A percentile compares a stretch with the other conserved stretches of the same genome.
Evolutionary conservation across 805 yeast genomes (phyloP).

Genomic region (Candida suzukii): DNA sequence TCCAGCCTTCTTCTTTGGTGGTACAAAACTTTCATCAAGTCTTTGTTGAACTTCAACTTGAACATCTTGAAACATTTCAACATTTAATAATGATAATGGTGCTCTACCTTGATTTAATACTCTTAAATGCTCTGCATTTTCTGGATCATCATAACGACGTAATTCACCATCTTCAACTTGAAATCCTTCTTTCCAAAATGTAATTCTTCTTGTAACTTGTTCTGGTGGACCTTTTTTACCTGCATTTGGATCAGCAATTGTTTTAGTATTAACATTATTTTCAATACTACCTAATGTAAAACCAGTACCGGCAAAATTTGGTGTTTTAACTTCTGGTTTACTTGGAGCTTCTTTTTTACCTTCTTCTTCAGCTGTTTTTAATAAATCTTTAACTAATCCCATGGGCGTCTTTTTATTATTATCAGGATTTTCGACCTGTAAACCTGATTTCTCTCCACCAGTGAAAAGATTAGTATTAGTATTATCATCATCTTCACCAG

Average conservation of each 20-base stretch:
- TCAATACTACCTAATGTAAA: constrained; percentile 44
- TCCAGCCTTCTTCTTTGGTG: constrained; percentile 43
- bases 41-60: constrained; percentile 82
- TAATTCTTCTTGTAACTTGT: constrained; percentile 71
- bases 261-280: constrained; percentile 25
- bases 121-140: constrained; percentile 67
- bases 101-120: constrained; percentile 89
- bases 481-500: constrained; percentile 26
- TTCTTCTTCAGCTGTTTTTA: constrained; percentile 62
- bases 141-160: constrained; percentile 85
- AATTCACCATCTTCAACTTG: constrained; percentile 89
- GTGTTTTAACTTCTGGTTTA: constrained; percentile 15
- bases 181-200: constrained; percentile 96
- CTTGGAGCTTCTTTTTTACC: constrained; percentile 38
- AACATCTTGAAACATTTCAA: constrained; percentile 85
- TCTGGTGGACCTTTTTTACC: constrained; percentile 18
- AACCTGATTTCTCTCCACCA: constrained; percentile 69
- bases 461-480: constrained; percentile 36
- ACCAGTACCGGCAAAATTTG: constrained; percentile 42
- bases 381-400: constrained; percentile 44
- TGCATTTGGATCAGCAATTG: constrained; percentile 24
- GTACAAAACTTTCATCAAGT: constrained; percentile 68
- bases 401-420: constrained; percentile 28
- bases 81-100: constrained; percentile 76
- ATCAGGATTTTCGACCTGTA: constrained; percentile 72